A percentile compares a stretch with the other conserved stretches of the same genome.
Conservation (phyloP, 139 green algal species). For the Parachlorella kessleri region DNA sequence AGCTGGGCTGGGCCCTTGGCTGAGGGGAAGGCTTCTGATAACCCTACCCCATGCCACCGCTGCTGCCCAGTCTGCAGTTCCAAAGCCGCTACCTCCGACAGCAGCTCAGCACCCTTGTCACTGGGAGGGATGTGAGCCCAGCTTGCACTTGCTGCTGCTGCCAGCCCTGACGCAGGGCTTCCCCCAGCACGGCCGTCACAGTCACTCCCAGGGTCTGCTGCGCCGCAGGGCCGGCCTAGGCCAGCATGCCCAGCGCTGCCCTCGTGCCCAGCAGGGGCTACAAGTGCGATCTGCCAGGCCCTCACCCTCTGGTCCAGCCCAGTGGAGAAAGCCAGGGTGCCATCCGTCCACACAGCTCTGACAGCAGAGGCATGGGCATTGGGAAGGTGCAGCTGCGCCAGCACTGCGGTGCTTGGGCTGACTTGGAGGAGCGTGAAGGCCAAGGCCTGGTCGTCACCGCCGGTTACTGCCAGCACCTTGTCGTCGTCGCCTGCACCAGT, state of each 20-base stretch:
- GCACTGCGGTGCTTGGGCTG: background rate
- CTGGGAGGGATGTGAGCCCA: too few species aligned
- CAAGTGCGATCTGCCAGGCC: slow-evolving; percentile 20
- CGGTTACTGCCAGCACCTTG: slow-evolving; percentile 35
- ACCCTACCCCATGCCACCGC: too few species aligned
- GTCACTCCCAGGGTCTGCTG: background rate
- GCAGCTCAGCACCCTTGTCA: background rate
- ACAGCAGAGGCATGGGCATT: slow-evolving; percentile 49
- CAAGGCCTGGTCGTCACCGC: slow-evolving; percentile 49
- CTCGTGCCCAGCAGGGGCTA: background rate
- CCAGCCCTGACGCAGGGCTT: background rate
- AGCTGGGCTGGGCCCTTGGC: too few species aligned
- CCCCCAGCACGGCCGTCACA: background rate
- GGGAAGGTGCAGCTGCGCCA: slow-evolving; percentile 1
- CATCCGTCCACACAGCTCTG: slow-evolving; percentile 32
- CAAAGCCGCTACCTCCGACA: background rate
- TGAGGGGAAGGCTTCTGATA: too few species aligned
- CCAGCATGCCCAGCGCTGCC: background rate
- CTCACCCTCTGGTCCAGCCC: slow-evolving; percentile 53
- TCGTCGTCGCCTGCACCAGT: background rate
- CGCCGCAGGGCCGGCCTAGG: background rate
- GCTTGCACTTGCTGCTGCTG: background rate
- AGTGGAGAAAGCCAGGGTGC: slow-evolving; percentile 1
- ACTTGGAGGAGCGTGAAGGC: background rate
- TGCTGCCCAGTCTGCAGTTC: background rate